Evolutionary conservation across 2,329 filamentous ascomycete species (phyloP), one percentile per base, ranked within the genome.

Genomic region (Trichoderma polysporum): DNA sequence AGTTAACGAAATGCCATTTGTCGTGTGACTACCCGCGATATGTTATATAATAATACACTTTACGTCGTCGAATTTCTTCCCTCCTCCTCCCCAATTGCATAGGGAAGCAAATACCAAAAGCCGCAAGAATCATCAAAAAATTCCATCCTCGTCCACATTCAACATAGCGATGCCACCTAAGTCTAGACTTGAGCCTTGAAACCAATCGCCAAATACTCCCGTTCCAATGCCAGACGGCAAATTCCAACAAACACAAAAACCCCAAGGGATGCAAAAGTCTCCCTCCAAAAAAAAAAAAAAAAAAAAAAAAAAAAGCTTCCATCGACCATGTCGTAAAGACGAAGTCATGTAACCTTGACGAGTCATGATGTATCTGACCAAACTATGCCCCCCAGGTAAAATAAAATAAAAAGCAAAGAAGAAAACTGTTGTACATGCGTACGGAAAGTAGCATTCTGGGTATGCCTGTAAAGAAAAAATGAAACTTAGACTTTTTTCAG

Each of bases 41-140:
- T 64, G 61, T 64, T 25, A 47, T 47, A 64, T 64, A 56, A 63
- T 61, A 8, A 56, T 64, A 56, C 61, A 64, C 39, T 31, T 47
- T 27, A 47, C 37, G 37, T 56, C 29, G 37, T 37, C 50, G 52
- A 19, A 54, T 47, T 7, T 22, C 29, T 13, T 3, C 49, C 27
- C 9, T 13, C 25, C 27, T 31, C 50, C n/a, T 50, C 60, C 10
- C 9, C 4, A 54, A 35, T n/a, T 37, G 22, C 41, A 19, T n/a
- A 45, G 41, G 41, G n/a, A 45, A 45, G n/a, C 41, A 45, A n/a
- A n/a, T n/a, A n/a, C n/a, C 9, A 45, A 22, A 47, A 61, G 4
- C 19, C 50, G 19, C 37, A 35, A 27, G 5, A 35, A 35, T 52
- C 50, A 45, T 37, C 22, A 9, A 35, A n/a, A 12, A 22, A 12